Base-by-base conservation (phyloP, 2,329 filamentous ascomycete species). In the Amauroascus niger region DNA sequence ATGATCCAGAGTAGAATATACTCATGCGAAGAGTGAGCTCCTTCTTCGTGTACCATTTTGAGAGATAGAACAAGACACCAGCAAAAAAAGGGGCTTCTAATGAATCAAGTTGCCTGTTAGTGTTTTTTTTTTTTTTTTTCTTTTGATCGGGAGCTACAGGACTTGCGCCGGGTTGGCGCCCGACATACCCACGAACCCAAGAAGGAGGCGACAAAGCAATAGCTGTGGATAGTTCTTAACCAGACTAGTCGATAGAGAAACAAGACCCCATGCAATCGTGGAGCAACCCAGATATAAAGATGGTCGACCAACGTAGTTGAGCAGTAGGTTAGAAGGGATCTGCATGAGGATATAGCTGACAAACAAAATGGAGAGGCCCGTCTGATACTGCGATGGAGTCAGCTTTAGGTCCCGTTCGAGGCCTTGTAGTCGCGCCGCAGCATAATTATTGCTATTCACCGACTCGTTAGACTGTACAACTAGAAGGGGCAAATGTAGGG, bases 11-110 rank as follows among this genome's bases (percentile, higher is more conserved):
- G 61, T 77, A 79, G 52, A 79, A 72, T 41, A 78, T 71, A n/a
- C 72, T 72, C 59, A 74, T 77, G 4, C 77, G 71, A 40, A 76
- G 68, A 2, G 72, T 72, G 14, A 79, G 62, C 56, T 79, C 77
- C 28, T 73, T 70, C 48, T 74, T 74, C 1, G 75, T 79, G 58
- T 79, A 79, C 75, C 76, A 79, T 57, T 71, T 74, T 6, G 70
- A 74, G 7, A 77, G 67, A 54, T 74, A 75, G 62, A 74, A 76
- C 11, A 77, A 62, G 7, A 72, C 69, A 6, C 74, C 75, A 11
- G 74, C 63, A 60, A 73, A 71, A 56, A 69, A 74, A 1, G 74
- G 72, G 0, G 75, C 76, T 61, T 78, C 75, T 50, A 58, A 44
- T 41, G 6, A 16, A 24, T 6, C 3, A 14, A 20, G 11, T 14